A percentile compares a stretch with the other conserved stretches of the same genome.
Conservation (phyloP, 23 red algal genomes). For the Gracilariopsis chorda region DNA sequence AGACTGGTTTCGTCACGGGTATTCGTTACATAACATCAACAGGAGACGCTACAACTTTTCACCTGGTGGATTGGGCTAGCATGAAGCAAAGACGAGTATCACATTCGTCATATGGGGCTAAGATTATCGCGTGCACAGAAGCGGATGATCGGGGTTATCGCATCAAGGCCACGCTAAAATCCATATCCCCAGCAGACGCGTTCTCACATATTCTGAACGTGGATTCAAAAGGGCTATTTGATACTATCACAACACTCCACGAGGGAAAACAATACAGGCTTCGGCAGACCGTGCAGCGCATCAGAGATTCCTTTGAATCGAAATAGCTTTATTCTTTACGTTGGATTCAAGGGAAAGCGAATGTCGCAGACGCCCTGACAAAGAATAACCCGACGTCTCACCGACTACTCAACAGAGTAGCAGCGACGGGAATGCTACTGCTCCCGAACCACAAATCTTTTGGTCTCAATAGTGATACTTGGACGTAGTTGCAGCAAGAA, state of each 20-base stretch:
- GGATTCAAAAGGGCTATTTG: conserved; percentile 18
- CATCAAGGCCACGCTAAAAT: neutral
- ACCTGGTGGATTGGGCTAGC: neutral
- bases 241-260: conserved; percentile 18
- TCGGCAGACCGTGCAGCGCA: conserved; percentile 14
- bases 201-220: neutral
- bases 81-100: neutral
- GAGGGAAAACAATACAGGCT: conserved; percentile 9
- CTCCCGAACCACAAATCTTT: neutral
- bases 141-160: neutral
- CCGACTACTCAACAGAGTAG: neutral
- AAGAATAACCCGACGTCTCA: neutral
- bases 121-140: conserved; percentile 6
- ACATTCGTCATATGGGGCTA: conserved; percentile 19
- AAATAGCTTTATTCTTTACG: neutral
- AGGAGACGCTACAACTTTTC: neutral
- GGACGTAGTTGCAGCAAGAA: neutral
- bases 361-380: conserved; percentile 7
- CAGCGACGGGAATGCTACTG: neutral
- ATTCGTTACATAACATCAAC: neutral
- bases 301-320: neutral
- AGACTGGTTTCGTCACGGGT: neutral
- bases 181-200: neutral
- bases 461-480: neutral
- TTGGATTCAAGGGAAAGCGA: conserved; percentile 1